Evolutionary conservation across 2,329 filamentous ascomycete genomes (phyloP).

Genomic region (Alternaria sp.): DNA sequence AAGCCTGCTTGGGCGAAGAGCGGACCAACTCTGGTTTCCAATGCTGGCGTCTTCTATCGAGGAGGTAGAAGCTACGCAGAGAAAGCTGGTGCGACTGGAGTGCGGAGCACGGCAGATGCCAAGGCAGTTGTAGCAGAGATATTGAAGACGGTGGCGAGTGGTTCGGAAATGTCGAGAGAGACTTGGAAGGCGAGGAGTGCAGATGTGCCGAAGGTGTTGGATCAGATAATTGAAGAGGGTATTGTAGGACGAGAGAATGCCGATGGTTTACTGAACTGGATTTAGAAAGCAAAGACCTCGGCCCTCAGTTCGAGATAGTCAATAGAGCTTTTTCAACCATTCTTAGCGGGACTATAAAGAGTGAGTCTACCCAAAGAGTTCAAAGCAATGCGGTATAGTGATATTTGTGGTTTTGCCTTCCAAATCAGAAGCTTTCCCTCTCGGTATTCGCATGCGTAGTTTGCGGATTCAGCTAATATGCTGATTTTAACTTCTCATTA

Average conservation of each 20-base stretch:
- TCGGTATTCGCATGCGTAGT: too few species aligned
- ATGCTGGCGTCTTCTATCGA: slow-evolving; percentile 51
- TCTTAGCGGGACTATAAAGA: too few species aligned
- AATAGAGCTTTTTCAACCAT: too few species aligned
- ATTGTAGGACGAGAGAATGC: slow-evolving; percentile 49
- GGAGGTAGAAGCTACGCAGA: slow-evolving; percentile 45
- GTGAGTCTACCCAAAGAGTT: too few species aligned
- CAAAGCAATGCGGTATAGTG: too few species aligned
- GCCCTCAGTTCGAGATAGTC: background rate
- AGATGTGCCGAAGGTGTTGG: slow-evolving; percentile 56
- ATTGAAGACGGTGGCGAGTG: slow-evolving; percentile 51
- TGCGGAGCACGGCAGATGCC: slow-evolving; percentile 55
- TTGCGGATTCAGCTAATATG: slow-evolving; percentile 1
- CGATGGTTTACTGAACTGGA: slow-evolving; percentile 24
- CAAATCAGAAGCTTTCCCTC: too few species aligned
- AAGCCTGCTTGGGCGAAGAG: slow-evolving; percentile 45
- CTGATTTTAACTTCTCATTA: slow-evolving; percentile 32
- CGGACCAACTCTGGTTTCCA: slow-evolving; percentile 43
- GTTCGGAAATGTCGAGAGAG: slow-evolving; percentile 46
- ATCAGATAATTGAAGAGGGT: slow-evolving; percentile 63
- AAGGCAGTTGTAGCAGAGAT: slow-evolving; percentile 61
- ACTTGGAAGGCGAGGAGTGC: slow-evolving; percentile 51
- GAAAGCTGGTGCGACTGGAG: slow-evolving; percentile 43
- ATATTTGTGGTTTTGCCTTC: too few species aligned
- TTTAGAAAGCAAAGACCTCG: background rate